These are phyloP conservation scores for Eurotiales sp. DNA, from an alignment of 2,329 filamentous ascomycete genomes.

Conservation along the genomic window DNA sequence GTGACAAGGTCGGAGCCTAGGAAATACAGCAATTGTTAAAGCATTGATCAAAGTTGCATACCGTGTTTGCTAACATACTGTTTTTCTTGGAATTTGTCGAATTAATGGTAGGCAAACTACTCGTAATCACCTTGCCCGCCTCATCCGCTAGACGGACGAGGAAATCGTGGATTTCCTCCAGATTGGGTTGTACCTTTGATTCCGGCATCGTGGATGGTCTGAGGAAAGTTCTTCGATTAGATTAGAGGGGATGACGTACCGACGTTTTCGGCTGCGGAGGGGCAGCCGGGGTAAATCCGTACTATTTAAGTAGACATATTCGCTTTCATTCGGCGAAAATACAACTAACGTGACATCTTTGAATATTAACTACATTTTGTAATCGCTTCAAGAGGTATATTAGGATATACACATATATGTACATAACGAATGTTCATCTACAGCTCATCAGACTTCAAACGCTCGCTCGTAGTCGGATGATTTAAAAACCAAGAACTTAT, in stretches of 20 bases:
- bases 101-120: conserved; percentile 36
- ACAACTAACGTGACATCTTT: neutral
- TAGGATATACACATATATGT: neutral
- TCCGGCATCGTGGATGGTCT: neutral
- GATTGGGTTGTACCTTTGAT: conserved; percentile 18
- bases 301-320: too few species aligned
- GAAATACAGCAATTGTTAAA: conserved; percentile 1
- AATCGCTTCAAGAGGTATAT: neutral
- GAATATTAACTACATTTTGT: neutral
- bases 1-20: conserved; percentile 60
- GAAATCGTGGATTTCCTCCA: conserved; percentile 41
- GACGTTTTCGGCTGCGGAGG: too few species aligned
- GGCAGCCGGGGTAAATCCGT: neutral
- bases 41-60: neutral
- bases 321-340: too few species aligned
- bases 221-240: neutral
- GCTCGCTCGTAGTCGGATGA: neutral
- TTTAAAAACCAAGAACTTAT: too few species aligned
- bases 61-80: conserved; percentile 26
- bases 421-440: neutral
- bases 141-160: conserved; percentile 37
- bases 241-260: neutral
- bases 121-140: conserved; percentile 42
- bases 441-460: neutral
- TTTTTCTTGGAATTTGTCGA: conserved; percentile 45